phyloP scores from a whole-genome alignment of 2,329 filamentous ascomycete genomes.

The Pseudogymnoascus sp. region DNA sequence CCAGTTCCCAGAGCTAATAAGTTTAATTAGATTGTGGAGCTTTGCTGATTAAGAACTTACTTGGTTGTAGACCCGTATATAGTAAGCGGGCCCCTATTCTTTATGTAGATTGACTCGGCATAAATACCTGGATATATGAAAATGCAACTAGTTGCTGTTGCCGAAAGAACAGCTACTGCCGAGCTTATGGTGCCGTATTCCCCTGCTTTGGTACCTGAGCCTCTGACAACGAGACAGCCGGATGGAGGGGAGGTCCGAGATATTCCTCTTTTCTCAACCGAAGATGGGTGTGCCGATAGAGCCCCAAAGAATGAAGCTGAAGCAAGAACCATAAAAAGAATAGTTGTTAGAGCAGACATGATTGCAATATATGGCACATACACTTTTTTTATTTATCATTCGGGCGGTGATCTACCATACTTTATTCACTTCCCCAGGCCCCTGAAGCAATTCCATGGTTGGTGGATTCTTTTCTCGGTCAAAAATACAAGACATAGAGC shows the following conservation, averaged over 20 bases:
- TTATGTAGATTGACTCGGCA: conserved; percentile 42
- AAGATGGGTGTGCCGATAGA: neutral
- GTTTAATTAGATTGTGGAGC: neutral
- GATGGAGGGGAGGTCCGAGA: neutral
- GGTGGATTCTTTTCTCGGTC: neutral
- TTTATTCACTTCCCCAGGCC: neutral
- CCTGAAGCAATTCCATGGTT: neutral
- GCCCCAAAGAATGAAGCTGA: neutral
- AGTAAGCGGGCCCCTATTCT: conserved; percentile 12
- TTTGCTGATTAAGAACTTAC: conserved; percentile 12
- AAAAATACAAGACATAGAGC: neutral
- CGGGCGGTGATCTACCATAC: neutral
- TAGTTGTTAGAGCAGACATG: neutral
- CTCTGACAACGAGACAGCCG: neutral
- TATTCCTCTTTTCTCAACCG: neutral
- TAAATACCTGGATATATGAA: conserved; percentile 50
- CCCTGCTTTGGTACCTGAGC: neutral
- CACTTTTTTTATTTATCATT: neutral
- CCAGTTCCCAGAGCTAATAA: conserved; percentile 13
- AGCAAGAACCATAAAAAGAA: neutral
- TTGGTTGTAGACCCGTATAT: conserved; percentile 42
- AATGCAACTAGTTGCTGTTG: conserved; percentile 29
- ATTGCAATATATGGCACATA: neutral
- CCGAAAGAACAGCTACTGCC: neutral
- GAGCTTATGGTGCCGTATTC: neutral